Conservation (phyloP, 2,329 filamentous ascomycete species). For the Metarhizium sp. region DNA sequence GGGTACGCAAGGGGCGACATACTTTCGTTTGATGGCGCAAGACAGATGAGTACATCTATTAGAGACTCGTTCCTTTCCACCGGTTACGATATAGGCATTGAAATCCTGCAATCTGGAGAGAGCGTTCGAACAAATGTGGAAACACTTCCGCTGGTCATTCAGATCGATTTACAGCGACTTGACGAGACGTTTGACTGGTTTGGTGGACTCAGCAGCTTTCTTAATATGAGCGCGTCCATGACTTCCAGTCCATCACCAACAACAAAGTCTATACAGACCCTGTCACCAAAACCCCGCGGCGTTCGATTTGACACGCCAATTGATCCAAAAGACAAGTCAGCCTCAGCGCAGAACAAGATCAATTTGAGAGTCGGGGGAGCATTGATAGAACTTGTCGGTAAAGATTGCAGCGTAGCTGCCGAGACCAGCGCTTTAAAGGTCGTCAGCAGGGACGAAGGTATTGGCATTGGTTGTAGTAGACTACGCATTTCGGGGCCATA, state of each 20-base stretch:
- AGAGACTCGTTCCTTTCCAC: constrained; percentile 47
- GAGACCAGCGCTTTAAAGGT: constrained; percentile 77
- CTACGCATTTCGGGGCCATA: constrained; percentile 68
- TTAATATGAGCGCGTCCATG: constrained; percentile 81
- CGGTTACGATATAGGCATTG: constrained; percentile 49
- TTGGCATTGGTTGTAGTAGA: constrained; percentile 66
- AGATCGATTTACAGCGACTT: constrained; percentile 67
- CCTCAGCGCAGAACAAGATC: constrained; percentile 51
- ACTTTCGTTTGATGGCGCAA: constrained; percentile 49
- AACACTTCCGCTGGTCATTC: constrained; percentile 67
- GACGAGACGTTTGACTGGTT: constrained; percentile 86
- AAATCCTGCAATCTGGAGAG: constrained; percentile 35
- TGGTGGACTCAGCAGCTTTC: constrained; percentile 81
- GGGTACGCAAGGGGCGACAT: constrained; percentile 55
- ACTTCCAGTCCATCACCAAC: constrained; percentile 56
- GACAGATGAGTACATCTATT: constrained; percentile 50
- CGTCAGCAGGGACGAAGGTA: constrained; percentile 61
- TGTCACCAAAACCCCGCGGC: constrained; percentile 39
- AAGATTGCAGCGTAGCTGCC: constrained; percentile 62
- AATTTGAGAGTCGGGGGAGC: constrained; percentile 71
- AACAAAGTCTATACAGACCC: constrained; percentile 25
- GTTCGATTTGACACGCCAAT: constrained; percentile 50
- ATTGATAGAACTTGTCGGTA: constrained; percentile 66
- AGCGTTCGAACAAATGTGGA: constrained; percentile 52
- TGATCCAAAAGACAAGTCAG: constrained; percentile 36